Conservation (phyloP, 2,329 filamentous ascomycete genomes). For the Aspergillus pseudoviridinutans region DNA sequence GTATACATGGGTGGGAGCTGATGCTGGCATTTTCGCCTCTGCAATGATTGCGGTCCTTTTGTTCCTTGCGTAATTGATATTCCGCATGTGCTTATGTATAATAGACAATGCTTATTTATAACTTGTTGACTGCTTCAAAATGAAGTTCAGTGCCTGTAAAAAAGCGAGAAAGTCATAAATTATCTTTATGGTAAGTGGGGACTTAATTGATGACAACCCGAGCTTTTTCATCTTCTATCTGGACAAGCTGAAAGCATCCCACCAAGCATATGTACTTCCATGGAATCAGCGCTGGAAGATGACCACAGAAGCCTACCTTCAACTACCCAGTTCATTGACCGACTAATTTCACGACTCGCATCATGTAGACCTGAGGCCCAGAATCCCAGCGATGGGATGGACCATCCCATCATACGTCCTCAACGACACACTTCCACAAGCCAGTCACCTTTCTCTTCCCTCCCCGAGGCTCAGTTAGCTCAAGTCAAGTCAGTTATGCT, state of each 20-base stretch:
- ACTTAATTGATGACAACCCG: background rate
- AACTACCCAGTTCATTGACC: constrained; percentile 19
- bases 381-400: constrained; percentile 1
- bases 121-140: background rate
- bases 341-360: constrained; percentile 19
- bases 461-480: constrained; percentile 19
- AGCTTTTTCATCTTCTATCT: background rate
- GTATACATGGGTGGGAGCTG: background rate
- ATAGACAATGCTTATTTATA: background rate
- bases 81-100: background rate
- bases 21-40: background rate
- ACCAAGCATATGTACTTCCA: background rate
- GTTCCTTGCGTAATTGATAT: background rate
- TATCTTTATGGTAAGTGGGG: background rate
- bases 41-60: background rate
- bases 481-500: constrained; percentile 58
- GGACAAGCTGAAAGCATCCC: background rate
- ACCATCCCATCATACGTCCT: constrained; percentile 2
- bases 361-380: background rate
- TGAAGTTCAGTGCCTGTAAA: background rate
- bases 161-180: background rate
- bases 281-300: background rate
- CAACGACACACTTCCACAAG: constrained; percentile 1
- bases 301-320: constrained; percentile 1
- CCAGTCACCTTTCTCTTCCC: constrained; percentile 19